Evolutionary conservation across 176 grass and related monocot genomes (phyloP), one percentile per base, ranked within the genome.

Genomic region (Cenchrus americanus): DNA sequence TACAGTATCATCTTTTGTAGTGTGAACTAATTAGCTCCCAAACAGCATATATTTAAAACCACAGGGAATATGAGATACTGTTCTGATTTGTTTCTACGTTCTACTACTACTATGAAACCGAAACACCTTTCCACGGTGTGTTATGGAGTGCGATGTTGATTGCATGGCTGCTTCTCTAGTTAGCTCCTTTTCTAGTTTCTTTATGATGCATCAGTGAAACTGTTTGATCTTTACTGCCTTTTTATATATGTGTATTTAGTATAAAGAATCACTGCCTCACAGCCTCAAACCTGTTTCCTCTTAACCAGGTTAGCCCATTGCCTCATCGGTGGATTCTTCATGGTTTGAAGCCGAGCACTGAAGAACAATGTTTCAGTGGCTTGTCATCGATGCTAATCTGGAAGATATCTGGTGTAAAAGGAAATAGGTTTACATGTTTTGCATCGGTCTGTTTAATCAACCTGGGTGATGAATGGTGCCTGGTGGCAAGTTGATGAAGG

Each of bases 231-330:
- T 18, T 78, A 4, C 34, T 17, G 5, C 23, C 2, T 46, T 83
- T 62, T 32, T 62, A 63, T 8, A 44, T 44, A 8, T 44, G 43
- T 44, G 43, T 44, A 44, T 23, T 13, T 47, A 49, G 5, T 12
- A 13, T 43, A 32, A 52, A 30, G 19, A 47, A 11, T 52, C 19
- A 46, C 37, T 17, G 41, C 14, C 12, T 53, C 62, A 44, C 8
- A 10, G 57, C 21, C 57, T 54, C 52, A 54, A 81, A 81, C 74
- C 14, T 0, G 14, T 14, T 59, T 59, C 55, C 55, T 59, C 60
- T 22, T 73, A 72, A 40, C 49, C 71, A 88, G 81, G 86, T 59
- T 84, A 48, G 27, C 17, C 13, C 68, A 43, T 55, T 53, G 61
- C 51, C 4, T 7, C 9, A 48, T 41, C 80, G 34, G 26, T 80